These are phyloP conservation scores for Macroventuria anomochaeta DNA, from an alignment of 2,329 filamentous ascomycete genomes.

Conservation along the genomic window DNA sequence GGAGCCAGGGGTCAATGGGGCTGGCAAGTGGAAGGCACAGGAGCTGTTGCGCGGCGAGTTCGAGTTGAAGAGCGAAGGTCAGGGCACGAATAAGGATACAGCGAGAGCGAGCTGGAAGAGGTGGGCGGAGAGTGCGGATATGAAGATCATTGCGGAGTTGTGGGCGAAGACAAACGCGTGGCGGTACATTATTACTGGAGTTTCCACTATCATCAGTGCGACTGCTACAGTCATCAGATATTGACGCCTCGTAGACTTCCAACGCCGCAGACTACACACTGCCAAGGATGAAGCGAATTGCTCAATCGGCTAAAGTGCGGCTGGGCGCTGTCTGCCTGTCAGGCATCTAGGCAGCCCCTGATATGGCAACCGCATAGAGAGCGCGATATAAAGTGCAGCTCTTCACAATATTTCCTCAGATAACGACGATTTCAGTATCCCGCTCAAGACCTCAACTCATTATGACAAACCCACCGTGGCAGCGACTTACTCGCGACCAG, in stretches of 20 bases:
- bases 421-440: background rate
- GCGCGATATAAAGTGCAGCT: background rate
- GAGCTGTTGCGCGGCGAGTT: constrained; percentile 37
- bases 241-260: no score
- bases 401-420: background rate
- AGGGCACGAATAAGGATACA: constrained; percentile 24
- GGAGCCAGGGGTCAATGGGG: constrained; percentile 50
- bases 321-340: background rate
- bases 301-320: background rate
- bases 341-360: background rate
- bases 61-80: constrained; percentile 17
- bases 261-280: no score
- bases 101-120: constrained; percentile 21
- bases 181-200: constrained; percentile 26
- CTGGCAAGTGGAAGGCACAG: constrained; percentile 50
- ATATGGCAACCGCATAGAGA: background rate
- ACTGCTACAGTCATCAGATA: constrained; percentile 12
- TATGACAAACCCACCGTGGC: background rate
- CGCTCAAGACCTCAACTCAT: background rate
- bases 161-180: constrained; percentile 29
- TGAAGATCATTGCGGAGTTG: constrained; percentile 26
- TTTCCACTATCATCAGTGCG: constrained; percentile 25
- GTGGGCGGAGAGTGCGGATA: constrained; percentile 30
- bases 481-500: constrained; percentile 4
- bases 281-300: background rate